Percentiles rank a stretch among this genome's conserved stretches.
Conservation (phyloP, 2,329 filamentous ascomycete species). For the Taxawa tesnikishii region DNA sequence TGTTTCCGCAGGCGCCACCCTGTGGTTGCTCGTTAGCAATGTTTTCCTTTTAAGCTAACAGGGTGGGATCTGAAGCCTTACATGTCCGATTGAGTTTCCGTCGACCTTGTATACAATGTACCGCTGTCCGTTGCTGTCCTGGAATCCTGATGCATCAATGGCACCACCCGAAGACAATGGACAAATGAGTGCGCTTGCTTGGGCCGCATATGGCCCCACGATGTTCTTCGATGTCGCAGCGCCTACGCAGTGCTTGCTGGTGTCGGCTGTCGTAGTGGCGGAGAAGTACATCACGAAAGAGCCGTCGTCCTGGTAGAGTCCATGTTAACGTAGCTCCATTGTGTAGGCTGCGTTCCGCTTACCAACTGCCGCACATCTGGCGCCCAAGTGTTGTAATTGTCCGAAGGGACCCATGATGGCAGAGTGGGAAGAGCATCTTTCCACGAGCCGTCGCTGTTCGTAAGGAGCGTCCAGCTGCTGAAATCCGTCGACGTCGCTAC, state of each 20-base stretch:
- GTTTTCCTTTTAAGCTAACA: no score
- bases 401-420: slow-evolving; percentile 39
- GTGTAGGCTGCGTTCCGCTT: slow-evolving; percentile 3
- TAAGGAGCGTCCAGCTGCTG: slow-evolving; percentile 33
- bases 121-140: slow-evolving; percentile 13
- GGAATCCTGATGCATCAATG: slow-evolving; percentile 17
- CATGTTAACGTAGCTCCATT: not conserved
- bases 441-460: slow-evolving; percentile 22
- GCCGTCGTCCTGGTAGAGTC: slow-evolving; percentile 10
- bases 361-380: slow-evolving; percentile 43
- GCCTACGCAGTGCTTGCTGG: slow-evolving; percentile 18
- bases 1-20: slow-evolving; percentile 16
- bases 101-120: slow-evolving; percentile 20
- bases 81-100: slow-evolving; percentile 14
- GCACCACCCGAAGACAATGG: slow-evolving; percentile 16
- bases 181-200: slow-evolving; percentile 13
- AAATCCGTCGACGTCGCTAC: slow-evolving; percentile 40
- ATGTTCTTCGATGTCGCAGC: slow-evolving; percentile 14
- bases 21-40: no score
- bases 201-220: slow-evolving; percentile 14
- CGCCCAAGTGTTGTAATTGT: slow-evolving; percentile 44
- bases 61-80: not conserved
- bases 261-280: slow-evolving; percentile 13
- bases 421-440: slow-evolving; percentile 43
- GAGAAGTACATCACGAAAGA: slow-evolving; percentile 18